These are phyloP conservation scores for Sporobolomyces phaffii DNA, from an alignment of 768 basidiomycete genomes.

Conservation along the genomic window DNA sequence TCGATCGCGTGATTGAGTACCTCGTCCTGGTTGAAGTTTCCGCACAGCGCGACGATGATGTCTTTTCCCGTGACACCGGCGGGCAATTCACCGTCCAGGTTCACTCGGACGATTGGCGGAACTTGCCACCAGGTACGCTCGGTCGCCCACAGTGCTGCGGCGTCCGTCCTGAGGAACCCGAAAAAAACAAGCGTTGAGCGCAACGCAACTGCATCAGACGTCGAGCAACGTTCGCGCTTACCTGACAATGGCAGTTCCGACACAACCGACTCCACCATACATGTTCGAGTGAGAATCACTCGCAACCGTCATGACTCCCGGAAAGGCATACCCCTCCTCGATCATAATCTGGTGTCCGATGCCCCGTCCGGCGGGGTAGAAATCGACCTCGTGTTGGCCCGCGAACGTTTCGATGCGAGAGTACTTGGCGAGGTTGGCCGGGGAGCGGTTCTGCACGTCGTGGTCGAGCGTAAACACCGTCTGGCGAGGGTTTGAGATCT, in stretches of 20 bases:
- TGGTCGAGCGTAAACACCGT: slow-evolving; percentile 96
- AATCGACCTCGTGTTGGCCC: slow-evolving; percentile 74
- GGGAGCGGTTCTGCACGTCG: slow-evolving; percentile 90
- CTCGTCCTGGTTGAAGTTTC: slow-evolving; percentile 91
- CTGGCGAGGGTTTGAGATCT: slow-evolving; percentile 70
- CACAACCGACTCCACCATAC: slow-evolving; percentile 96
- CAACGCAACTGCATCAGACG: not conserved
- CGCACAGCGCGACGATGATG: slow-evolving; percentile 92
- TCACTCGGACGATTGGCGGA: slow-evolving; percentile 91
- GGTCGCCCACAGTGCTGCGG: slow-evolving; percentile 93
- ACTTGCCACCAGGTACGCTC: slow-evolving; percentile 99
- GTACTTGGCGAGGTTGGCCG: slow-evolving; percentile 86
- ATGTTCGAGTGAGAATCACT: slow-evolving; percentile 59
- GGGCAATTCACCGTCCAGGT: slow-evolving; percentile 70
- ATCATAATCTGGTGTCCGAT: slow-evolving; percentile 97
- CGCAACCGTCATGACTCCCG: slow-evolving; percentile 79
- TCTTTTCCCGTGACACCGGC: slow-evolving; percentile 96
- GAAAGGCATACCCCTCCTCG: slow-evolving; percentile 98
- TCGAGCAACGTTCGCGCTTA: slow-evolving; percentile 46
- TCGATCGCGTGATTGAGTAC: slow-evolving; percentile 95
- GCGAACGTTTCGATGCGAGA: slow-evolving; percentile 86
- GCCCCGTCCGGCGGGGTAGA: slow-evolving; percentile 93
- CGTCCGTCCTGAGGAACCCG: slow-evolving; percentile 54
- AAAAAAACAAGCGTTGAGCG: not conserved
- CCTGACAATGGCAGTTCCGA: slow-evolving; percentile 94